A percentile compares a stretch with the other conserved stretches of the same genome.
Evolutionary conservation across 805 yeast species (phyloP).

Genomic region (Ogataea methylovora): DNA sequence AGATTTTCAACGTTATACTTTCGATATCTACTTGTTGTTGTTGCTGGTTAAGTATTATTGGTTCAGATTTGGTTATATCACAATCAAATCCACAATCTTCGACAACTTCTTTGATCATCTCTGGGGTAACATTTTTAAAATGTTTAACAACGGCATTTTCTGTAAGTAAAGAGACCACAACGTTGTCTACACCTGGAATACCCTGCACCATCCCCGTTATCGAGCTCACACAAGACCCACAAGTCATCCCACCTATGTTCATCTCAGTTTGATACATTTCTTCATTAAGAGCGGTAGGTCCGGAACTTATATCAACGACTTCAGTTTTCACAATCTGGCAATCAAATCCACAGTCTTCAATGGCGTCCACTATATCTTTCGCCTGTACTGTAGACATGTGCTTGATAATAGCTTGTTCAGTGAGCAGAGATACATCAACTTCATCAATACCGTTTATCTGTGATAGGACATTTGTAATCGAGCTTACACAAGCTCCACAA

Average conservation of each 20-base stretch:
- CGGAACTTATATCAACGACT: not conserved
- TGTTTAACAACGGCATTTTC: constrained; percentile 62
- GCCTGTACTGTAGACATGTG: constrained; percentile 29
- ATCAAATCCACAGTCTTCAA: constrained; percentile 74
- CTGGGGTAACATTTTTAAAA: constrained; percentile 22
- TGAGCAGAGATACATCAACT: constrained; percentile 60
- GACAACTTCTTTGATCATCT: constrained; percentile 38
- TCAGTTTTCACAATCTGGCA: constrained; percentile 4
- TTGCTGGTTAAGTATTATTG: constrained; percentile 4
- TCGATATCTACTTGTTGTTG: constrained; percentile 5
- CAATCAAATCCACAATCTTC: constrained; percentile 47
- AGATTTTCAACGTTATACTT: constrained; percentile 27
- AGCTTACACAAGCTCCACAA: constrained; percentile 69
- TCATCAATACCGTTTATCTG: constrained; percentile 40
- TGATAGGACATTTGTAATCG: constrained; percentile 50
- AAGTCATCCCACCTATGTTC: constrained; percentile 76
- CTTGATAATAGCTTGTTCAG: constrained; percentile 57
- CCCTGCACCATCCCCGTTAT: constrained; percentile 32
- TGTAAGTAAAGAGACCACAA: constrained; percentile 65
- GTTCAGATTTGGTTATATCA: constrained; percentile 27
- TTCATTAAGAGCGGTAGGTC: constrained; percentile 1
- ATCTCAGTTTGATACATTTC: constrained; percentile 14
- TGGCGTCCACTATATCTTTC: constrained; percentile 35
- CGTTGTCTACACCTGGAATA: constrained; percentile 24
- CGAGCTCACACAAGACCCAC: constrained; percentile 74